Evolutionary conservation across 1,139 yeast species (phyloP).

Genomic region (Saccharomyces hybrid): DNA sequence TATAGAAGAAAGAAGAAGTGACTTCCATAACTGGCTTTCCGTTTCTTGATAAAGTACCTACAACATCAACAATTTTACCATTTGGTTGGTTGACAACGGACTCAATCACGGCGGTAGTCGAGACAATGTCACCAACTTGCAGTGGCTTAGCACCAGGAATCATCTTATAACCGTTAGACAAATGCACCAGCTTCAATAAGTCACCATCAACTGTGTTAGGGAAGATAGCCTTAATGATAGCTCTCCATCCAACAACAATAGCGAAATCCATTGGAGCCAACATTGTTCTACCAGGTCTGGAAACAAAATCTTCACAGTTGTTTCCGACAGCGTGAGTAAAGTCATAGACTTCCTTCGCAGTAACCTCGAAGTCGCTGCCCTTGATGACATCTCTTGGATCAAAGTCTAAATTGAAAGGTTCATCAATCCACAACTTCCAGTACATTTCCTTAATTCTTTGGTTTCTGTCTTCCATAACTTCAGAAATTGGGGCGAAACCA

Average conservation of each 20-base stretch:
- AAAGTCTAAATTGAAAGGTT: slow-evolving; percentile 53
- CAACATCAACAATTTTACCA: slow-evolving; percentile 94
- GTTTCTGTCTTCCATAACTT: slow-evolving; percentile 85
- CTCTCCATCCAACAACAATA: slow-evolving; percentile 97
- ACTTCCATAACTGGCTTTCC: slow-evolving; percentile 86
- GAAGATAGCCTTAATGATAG: slow-evolving; percentile 94
- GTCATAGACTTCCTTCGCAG: slow-evolving; percentile 75
- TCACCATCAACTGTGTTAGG: slow-evolving; percentile 96
- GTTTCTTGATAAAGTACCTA: slow-evolving; percentile 78
- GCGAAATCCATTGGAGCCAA: slow-evolving; percentile 99
- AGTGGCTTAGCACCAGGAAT: slow-evolving; percentile 86
- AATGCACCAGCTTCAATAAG: slow-evolving; percentile 83
- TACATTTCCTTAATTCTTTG: slow-evolving; percentile 89
- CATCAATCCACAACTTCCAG: slow-evolving; percentile 97
- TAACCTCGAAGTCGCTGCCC: slow-evolving; percentile 57
- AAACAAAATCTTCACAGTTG: slow-evolving; percentile 91
- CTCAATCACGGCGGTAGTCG: slow-evolving; percentile 75
- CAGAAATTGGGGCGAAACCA: slow-evolving; percentile 93
- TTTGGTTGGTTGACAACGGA: slow-evolving; percentile 86
- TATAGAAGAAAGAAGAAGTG: slow-evolving; percentile 88
- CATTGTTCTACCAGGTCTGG: slow-evolving; percentile 75
- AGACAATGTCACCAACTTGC: slow-evolving; percentile 79
- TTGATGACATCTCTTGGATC: slow-evolving; percentile 63
- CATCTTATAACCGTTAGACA: slow-evolving; percentile 93
- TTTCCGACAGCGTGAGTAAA: slow-evolving; percentile 97